phyloP scores from a whole-genome alignment of 305 asterid species.

The Caryopteris hybrid region DNA sequence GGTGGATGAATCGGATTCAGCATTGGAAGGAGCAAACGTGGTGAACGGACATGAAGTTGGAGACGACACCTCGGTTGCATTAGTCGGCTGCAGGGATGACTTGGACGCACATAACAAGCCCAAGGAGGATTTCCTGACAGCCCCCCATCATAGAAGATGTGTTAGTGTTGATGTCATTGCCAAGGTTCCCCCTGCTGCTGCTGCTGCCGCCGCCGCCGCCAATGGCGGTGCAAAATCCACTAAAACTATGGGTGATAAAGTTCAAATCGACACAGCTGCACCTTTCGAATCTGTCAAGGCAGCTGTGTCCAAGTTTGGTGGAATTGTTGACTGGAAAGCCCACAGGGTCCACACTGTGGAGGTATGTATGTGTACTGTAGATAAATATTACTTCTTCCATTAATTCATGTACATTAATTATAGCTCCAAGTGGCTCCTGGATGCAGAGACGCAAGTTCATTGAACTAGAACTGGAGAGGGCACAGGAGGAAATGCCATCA shows the following conservation, averaged over 20 bases:
- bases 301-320: conserved; percentile 94
- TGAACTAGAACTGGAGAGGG: conserved; percentile 78
- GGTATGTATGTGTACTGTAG: conserved; percentile 33
- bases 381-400: too few relatives aligned
- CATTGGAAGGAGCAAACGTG: too few relatives aligned
- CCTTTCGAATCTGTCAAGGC: conserved; percentile 94
- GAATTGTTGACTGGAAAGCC: conserved; percentile 98
- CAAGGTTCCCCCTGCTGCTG: conserved; percentile 39
- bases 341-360: conserved; percentile 85
- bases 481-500: conserved; percentile 74
- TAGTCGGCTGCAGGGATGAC: conserved; percentile 4
- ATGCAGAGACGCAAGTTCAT: conserved; percentile 77
- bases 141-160: conserved; percentile 28
- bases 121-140: conserved; percentile 27
- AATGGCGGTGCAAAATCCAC: conserved; percentile 14
- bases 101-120: conserved; percentile 15
- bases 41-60: background rate
- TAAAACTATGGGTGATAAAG: conserved; percentile 28
- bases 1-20: background rate
- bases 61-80: conserved; percentile 11
- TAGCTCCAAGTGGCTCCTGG: background rate
- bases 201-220: background rate
- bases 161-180: conserved; percentile 28
- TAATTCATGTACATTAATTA: too few relatives aligned
- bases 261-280: conserved; percentile 75